Evolutionary conservation across 2,329 filamentous ascomycete species (phyloP), one percentile per base, ranked within the genome.

Genomic region (Microcyclospora pomicola): DNA sequence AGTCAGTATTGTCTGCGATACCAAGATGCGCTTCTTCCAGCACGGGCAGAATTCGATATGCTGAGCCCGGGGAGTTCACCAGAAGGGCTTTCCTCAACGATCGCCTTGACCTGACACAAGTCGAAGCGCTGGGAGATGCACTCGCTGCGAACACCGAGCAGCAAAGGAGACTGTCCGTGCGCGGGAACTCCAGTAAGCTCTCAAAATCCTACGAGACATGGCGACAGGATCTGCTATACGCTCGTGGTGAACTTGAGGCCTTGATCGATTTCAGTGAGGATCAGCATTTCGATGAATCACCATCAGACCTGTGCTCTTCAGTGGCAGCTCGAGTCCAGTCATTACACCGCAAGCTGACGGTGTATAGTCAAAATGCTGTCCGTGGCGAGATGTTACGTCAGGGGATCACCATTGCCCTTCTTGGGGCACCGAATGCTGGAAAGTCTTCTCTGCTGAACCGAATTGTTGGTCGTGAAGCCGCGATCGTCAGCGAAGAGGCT

Each of bases 221-320:
- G 91, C 76, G 88, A 16, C 66, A 73, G 45, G 69, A 77, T 46
- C 63, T 98, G 13, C 66, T 96, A 6, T 71, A 80, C 44, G 87
- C 87, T 9, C 75, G 91, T 2, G 91, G 85, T 9, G 87, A 96
- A 62, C 70, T 98, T 30, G 91, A 98, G 61, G 91, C 91, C 0
- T 64, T 98, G 48, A 96, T 98, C 44, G 91, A 98, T 60, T 98
- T 98, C 57, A 82, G 84, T 1, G 91, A 98, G 58, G 91, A 96
- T 53, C 88, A 98, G 61, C 83, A 96, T 63, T 93, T 98, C 53
- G 87, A 96, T 49, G 86, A 94, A 59, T 80, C 83, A 2, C 82
- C 85, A 1, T 63, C 69, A 0, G 72, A 82, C 39, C 67, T 96
- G 15, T 69, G 92, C 33, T 58, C 55, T 1, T 84, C 77, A 35